Evolutionary conservation across 495 filamentous ascomycete genomes (phyloP), one percentile per base, ranked within the genome.

Genomic region (Podospora sp.): DNA sequence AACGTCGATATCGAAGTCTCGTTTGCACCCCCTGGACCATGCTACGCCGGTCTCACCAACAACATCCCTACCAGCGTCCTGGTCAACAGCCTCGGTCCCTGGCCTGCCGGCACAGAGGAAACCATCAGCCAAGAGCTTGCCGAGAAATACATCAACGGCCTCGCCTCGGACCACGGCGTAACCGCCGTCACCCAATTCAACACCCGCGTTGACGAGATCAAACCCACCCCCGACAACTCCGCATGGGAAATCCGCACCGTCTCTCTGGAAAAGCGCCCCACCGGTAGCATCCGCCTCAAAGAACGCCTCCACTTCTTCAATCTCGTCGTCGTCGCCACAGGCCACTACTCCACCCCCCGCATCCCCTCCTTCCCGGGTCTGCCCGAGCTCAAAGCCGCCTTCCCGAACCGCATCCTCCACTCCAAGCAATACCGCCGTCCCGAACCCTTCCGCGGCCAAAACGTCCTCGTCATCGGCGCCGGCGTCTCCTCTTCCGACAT

Each of bases 41-140:
- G 77, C 68, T 91, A 91, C 65, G 79, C 81, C 4, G 86, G 87
- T 21, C 76, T 91, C 12, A 84, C 77, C 27, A 92, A 88, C 61
- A 91, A 91, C 72, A 84, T 91, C 6, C 80, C 88, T 5, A 90
- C 88, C 1, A 79, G 78, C 12, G 72, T 91, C 29, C 85, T 91
- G 77, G 75, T 80, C 50, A 84, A 85, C 29, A 86, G 80, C 59
- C 79, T 89, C n/a, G 84, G 84, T 58, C 69, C 77, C 0, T 91
- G 88, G 87, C 84, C 86, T 1, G 78, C 85, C 22, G 86, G 84
- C 5, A 90, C 86, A 0, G 81, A 80, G 16, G 79, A 81, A 50
- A 85, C 81, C 69, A 83, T 90, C 18, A 85, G 78, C 53, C 88
- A 90, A 65, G 65, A 69, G 20, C 76, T 83, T 2, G 76, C 89